Evolutionary conservation across 2,329 filamentous ascomycete species (phyloP).

Genomic region (Talaromyces sp.): DNA sequence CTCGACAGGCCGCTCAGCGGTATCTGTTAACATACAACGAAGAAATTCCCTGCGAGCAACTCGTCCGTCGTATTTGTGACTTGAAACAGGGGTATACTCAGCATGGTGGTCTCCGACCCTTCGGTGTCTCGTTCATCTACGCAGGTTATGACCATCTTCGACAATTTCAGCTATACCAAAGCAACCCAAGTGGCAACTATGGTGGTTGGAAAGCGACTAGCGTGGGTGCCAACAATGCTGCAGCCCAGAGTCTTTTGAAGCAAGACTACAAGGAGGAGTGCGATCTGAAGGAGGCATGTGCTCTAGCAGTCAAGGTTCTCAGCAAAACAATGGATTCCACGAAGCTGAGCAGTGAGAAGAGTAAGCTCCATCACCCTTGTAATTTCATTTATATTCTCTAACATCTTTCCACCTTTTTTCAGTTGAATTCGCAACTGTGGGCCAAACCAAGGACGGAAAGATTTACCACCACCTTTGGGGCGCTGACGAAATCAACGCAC

Average conservation of each 20-base stretch:
- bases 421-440: slow-evolving; percentile 99
- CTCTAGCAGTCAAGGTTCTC: slow-evolving; percentile 94
- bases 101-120: slow-evolving; percentile 94
- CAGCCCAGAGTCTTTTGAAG: slow-evolving; percentile 93
- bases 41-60: slow-evolving; percentile 98
- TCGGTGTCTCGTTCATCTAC: slow-evolving; percentile 99
- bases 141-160: slow-evolving; percentile 94
- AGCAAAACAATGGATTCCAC: slow-evolving; percentile 99
- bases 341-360: slow-evolving; percentile 98
- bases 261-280: slow-evolving; percentile 99
- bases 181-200: slow-evolving; percentile 98
- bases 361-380: slow-evolving; percentile 49
- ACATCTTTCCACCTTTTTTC: slow-evolving; percentile 10
- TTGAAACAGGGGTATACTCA: slow-evolving; percentile 99
- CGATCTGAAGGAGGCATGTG: slow-evolving; percentile 90
- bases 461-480: slow-evolving; percentile 98
- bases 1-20: slow-evolving; percentile 89
- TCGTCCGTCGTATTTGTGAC: slow-evolving; percentile 93
- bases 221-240: slow-evolving; percentile 96
- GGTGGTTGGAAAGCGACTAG: slow-evolving; percentile 99
- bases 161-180: slow-evolving; percentile 98
- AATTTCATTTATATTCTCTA: not conserved
- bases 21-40: slow-evolving; percentile 99
- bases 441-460: slow-evolving; percentile 88
- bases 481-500: slow-evolving; percentile 88